phyloP scores from a whole-genome alignment of 2,329 filamentous ascomycete species.

The Alternaria burnsii region DNA sequence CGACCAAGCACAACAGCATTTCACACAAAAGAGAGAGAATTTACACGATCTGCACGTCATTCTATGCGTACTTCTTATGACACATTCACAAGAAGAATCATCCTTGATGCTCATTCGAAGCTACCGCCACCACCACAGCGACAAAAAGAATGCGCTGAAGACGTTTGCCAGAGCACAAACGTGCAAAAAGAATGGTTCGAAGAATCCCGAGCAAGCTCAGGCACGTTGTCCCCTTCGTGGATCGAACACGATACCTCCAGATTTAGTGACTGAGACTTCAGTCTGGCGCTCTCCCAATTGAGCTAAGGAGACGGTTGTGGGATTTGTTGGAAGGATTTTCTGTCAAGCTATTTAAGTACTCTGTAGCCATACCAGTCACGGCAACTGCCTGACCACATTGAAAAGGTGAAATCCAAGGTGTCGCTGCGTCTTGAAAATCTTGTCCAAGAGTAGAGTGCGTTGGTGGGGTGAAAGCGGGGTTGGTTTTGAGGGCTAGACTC shows the following conservation, averaged over 20 bases:
- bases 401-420: too few species aligned
- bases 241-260: slow-evolving; percentile 31
- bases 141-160: not conserved
- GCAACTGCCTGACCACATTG: too few species aligned
- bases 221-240: slow-evolving; percentile 30
- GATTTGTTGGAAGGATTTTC: slow-evolving; percentile 10
- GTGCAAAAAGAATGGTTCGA: slow-evolving; percentile 22
- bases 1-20: not conserved
- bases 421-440: not conserved
- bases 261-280: slow-evolving; percentile 30
- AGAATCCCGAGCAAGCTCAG: slow-evolving; percentile 22
- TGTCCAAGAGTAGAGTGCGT: not conserved
- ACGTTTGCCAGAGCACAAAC: rapidly evolving
- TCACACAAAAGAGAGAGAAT: not conserved
- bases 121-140: not conserved
- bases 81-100: not conserved
- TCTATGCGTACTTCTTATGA: not conserved
- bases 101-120: not conserved
- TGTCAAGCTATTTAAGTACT: too few species aligned
- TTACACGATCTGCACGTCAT: not conserved
- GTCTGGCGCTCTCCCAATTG: slow-evolving; percentile 33
- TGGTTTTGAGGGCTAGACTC: not conserved
- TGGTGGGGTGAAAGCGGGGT: slow-evolving; percentile 15
- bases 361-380: too few species aligned
- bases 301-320: slow-evolving; percentile 28